phyloP scores from a whole-genome alignment of 2,329 filamentous ascomycete species.

The Penicillium concentricum region DNA sequence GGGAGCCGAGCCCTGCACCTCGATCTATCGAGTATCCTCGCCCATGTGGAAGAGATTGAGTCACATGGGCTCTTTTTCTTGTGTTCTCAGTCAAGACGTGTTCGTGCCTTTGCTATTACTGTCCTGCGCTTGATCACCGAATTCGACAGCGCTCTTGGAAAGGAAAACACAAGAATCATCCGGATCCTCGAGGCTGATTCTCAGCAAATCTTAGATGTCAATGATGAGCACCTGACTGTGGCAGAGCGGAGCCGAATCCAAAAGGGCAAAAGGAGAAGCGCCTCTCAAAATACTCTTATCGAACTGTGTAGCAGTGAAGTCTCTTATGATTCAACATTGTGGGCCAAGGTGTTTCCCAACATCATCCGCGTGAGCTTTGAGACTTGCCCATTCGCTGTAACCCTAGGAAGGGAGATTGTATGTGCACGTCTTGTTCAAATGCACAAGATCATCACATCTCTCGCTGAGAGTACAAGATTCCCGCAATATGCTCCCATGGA shows the following conservation, averaged over 20 bases:
- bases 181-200: constrained; percentile 90
- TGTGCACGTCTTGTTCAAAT: constrained; percentile 91
- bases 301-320: constrained; percentile 95
- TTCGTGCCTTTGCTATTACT: constrained; percentile 86
- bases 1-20: constrained; percentile 74
- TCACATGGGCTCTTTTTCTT: constrained; percentile 96
- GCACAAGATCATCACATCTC: constrained; percentile 75
- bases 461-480: constrained; percentile 71
- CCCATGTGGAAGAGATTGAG: constrained; percentile 94
- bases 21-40: constrained; percentile 83
- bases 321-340: constrained; percentile 89
- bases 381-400: constrained; percentile 86
- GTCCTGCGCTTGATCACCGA: constrained; percentile 89
- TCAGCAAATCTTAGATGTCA: constrained; percentile 83
- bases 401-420: constrained; percentile 84
- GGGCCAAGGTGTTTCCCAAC: constrained; percentile 98
- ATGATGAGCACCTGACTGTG: constrained; percentile 78
- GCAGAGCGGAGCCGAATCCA: constrained; percentile 91
- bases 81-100: constrained; percentile 88
- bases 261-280: constrained; percentile 80
- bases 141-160: constrained; percentile 85
- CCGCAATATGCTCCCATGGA: constrained; percentile 41
- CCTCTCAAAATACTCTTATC: constrained; percentile 80
- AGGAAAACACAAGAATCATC: constrained; percentile 78
- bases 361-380: constrained; percentile 87